A percentile compares a stretch with the other conserved stretches of the same genome.
These are phyloP conservation scores for Sphaerulina musiva DNA, from an alignment of 2,329 filamentous ascomycete species.

Conservation along the genomic window DNA sequence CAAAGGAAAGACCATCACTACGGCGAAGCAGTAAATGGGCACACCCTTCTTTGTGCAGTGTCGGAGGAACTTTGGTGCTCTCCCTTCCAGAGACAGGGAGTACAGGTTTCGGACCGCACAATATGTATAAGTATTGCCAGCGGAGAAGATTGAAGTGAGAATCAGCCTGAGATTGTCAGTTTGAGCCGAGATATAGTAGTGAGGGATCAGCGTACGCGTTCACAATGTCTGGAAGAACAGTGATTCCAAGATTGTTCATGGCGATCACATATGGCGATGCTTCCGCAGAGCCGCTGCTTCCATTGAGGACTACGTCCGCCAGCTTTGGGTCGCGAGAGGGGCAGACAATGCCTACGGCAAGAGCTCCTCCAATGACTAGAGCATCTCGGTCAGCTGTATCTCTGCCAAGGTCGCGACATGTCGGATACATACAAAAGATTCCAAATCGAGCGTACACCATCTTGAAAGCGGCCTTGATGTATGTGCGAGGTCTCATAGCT, in stretches of 20 bases:
- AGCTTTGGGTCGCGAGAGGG: conserved; percentile 29
- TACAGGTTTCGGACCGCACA: conserved; percentile 49
- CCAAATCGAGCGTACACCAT: conserved; percentile 43
- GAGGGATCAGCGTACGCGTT: conserved; percentile 24
- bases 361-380: conserved; percentile 43
- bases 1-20: conserved; percentile 41
- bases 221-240: conserved; percentile 39
- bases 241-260: conserved; percentile 39
- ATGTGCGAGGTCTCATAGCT: conserved; percentile 40
- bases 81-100: conserved; percentile 48
- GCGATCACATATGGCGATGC: conserved; percentile 35
- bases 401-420: not conserved
- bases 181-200: not conserved
- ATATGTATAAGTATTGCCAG: conserved; percentile 52
- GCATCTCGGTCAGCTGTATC: conserved; percentile 12
- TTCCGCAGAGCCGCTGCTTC: conserved; percentile 27
- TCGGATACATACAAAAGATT: conserved; percentile 7
- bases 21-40: conserved; percentile 52
- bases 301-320: conserved; percentile 19
- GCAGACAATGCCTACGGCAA: conserved; percentile 41
- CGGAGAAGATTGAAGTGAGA: conserved; percentile 51
- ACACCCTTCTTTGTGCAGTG: conserved; percentile 57
- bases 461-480: conserved; percentile 46
- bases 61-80: conserved; percentile 50
- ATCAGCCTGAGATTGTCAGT: conserved; percentile 21